Conservation (phyloP, 306 rosid species). For the Dryas alaskensis region DNA sequence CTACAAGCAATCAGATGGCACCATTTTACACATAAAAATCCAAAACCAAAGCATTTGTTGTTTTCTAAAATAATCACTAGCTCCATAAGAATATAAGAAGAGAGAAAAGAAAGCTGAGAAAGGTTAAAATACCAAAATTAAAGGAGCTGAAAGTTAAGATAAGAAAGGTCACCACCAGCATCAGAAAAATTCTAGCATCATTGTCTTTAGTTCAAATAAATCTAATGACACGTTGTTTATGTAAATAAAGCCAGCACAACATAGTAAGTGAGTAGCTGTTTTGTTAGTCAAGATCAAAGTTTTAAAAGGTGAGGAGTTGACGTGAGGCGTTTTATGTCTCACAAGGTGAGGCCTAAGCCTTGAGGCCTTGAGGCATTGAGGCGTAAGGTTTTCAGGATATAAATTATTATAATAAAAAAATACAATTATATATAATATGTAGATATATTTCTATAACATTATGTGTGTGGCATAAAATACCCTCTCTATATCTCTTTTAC, state of each 20-base stretch:
- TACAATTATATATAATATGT: too few relatives aligned
- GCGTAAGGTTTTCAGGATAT: too few relatives aligned
- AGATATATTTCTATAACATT: too few relatives aligned
- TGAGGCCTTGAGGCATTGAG: too few relatives aligned
- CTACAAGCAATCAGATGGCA: slow-evolving; percentile 1
- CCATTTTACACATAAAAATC: not conserved
- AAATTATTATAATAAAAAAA: too few relatives aligned
- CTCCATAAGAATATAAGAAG: not conserved
- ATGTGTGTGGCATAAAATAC: too few relatives aligned
- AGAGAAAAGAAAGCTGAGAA: not conserved
- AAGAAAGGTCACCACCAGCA: not conserved
- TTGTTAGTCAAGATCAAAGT: too few relatives aligned
- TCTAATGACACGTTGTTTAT: not conserved
- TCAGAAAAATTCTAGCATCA: not conserved
- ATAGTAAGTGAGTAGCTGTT: not conserved
- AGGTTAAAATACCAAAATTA: not conserved
- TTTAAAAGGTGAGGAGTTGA: too few relatives aligned
- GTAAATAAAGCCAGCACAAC: not conserved
- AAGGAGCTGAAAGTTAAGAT: not conserved
- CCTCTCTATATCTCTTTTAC: too few relatives aligned
- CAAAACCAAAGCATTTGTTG: not conserved
- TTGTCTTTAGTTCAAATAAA: not conserved
- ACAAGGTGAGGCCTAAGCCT: too few relatives aligned
- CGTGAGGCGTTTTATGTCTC: too few relatives aligned
- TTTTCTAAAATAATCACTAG: not conserved